Base-by-base conservation (phyloP, 805 yeast genomes). In the Candida easanensis region DNA sequence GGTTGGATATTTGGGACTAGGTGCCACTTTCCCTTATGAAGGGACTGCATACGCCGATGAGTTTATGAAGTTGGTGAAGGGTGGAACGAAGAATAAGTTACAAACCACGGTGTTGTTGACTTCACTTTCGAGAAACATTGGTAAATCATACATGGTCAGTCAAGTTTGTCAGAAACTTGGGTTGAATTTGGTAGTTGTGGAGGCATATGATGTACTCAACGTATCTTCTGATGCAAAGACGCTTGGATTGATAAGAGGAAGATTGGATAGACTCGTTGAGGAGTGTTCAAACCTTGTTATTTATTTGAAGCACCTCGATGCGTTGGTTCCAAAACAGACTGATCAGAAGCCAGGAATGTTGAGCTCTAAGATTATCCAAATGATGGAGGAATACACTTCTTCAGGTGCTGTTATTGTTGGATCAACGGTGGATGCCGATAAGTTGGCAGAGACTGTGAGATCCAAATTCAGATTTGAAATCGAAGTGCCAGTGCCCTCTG, bases 221-320 rank as follows among this genome's bases (percentile, higher is more conserved):
- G 76, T 80, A 2, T 87, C 89, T 1, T 79, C 87, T 13, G 91
- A 84, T 42, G 65, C 80, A 23, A 89, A 89, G 57, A 85, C 90
- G 0, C 66, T 91, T 17, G 99, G 96, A 0, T 64, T 77, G 1
- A 68, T 91, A 11, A 68, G 78, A 39, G 98, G 96, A 0, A 79
- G 82, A 55, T 69, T 88, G 5, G 97, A 89, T 50, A 71, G 81
- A 17, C 67, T 77, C 31, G 60, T 77, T 47, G 68, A 77, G 11
- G 58, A 64, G 46, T 68, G 77, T 37, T 33, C 76, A 0, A 64
- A 69, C 7, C 48, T 79, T 2, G 68, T 90, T 1, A 61, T 88
- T 0, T 77, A 76, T 51, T 56, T 88, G 19, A 75, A 76, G 45
- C 97, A 91, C 59, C 62, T 91, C 17, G 97, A 91, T 46, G 77